Percentiles rank a stretch among this genome's conserved stretches.
phyloP scores from a whole-genome alignment of 2,329 filamentous ascomycete species.

The Diplodia seriata region DNA sequence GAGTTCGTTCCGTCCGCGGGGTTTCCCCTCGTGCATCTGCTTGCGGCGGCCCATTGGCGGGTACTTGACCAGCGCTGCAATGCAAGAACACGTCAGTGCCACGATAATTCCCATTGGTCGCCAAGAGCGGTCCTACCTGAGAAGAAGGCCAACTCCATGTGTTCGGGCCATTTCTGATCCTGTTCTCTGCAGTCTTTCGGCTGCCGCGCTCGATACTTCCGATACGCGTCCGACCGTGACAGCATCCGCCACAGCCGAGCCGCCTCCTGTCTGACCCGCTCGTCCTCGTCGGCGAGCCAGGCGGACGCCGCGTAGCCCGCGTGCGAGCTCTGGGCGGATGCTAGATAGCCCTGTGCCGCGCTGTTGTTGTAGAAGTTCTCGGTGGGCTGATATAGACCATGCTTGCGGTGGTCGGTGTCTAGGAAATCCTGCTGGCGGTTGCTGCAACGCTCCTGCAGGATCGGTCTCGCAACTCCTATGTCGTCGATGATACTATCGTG shows the following conservation, averaged over 20 bases:
- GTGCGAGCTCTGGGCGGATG: conserved; percentile 15
- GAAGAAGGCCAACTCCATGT: conserved; percentile 57
- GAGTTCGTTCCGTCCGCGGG: conserved; percentile 66
- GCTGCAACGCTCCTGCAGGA: conserved; percentile 52
- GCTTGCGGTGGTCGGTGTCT: conserved; percentile 42
- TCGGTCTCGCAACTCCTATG: conserved; percentile 40
- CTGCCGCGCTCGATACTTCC: conserved; percentile 55
- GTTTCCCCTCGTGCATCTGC: conserved; percentile 56
- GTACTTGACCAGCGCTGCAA: conserved; percentile 57
- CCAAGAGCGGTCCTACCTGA: conserved; percentile 48
- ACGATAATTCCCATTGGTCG: conserved; percentile 22
- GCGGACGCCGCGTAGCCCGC: conserved; percentile 10
- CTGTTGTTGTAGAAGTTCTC: conserved; percentile 28
- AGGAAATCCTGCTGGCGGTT: conserved; percentile 49
- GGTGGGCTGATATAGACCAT: conserved; percentile 33
- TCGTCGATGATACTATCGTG: conserved; percentile 38
- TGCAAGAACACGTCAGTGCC: conserved; percentile 15
- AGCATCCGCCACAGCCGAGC: conserved; percentile 43
- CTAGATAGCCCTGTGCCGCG: conserved; percentile 20
- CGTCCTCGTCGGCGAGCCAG: conserved; percentile 29
- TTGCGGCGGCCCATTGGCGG: conserved; percentile 66
- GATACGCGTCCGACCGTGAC: conserved; percentile 50
- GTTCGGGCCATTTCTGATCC: conserved; percentile 56
- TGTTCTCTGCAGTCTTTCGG: conserved; percentile 42
- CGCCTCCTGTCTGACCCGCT: conserved; percentile 35